These are phyloP conservation scores for Kluyveromyces sp. DNA, from an alignment of 1,139 yeast species.

Conservation along the genomic window DNA sequence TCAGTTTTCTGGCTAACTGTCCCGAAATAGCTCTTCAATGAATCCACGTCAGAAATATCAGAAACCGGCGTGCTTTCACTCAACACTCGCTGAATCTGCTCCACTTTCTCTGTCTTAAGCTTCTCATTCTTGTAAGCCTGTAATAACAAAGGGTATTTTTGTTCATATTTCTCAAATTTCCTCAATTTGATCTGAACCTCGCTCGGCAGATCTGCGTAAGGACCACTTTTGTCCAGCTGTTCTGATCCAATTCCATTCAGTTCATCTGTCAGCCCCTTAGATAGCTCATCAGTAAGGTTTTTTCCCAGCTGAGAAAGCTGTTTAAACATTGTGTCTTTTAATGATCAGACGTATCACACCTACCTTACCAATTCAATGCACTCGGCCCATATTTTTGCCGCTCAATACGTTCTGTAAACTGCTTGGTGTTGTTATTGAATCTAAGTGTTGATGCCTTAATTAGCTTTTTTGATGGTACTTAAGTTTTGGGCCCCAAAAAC, in stretches of 20 bases:
- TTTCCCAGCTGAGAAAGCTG: conserved; percentile 55
- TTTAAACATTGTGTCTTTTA: conserved; percentile 44
- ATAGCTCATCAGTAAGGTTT: conserved; percentile 56
- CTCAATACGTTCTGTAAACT: background rate
- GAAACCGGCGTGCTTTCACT: conserved; percentile 78
- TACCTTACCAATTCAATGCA: no score
- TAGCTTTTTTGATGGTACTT: background rate
- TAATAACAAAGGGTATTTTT: conserved; percentile 73
- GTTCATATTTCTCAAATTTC: conserved; percentile 82
- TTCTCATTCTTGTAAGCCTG: conserved; percentile 83
- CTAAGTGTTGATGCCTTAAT: background rate
- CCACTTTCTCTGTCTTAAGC: conserved; percentile 55
- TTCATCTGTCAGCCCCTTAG: conserved; percentile 30
- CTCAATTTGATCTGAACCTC: conserved; percentile 55
- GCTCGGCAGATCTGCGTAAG: conserved; percentile 39
- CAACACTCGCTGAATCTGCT: conserved; percentile 60
- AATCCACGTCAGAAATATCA: conserved; percentile 57
- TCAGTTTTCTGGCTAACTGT: conserved; percentile 57
- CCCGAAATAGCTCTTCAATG: conserved; percentile 61
- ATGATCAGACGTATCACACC: no score
- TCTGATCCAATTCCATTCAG: conserved; percentile 19
- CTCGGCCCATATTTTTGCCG: no score
- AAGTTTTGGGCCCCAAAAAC: background rate
- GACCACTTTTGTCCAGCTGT: conserved; percentile 29
- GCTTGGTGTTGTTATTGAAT: background rate